phyloP scores from a whole-genome alignment of 352 stramenopile genomes.

The Plasmopara halstedii region DNA sequence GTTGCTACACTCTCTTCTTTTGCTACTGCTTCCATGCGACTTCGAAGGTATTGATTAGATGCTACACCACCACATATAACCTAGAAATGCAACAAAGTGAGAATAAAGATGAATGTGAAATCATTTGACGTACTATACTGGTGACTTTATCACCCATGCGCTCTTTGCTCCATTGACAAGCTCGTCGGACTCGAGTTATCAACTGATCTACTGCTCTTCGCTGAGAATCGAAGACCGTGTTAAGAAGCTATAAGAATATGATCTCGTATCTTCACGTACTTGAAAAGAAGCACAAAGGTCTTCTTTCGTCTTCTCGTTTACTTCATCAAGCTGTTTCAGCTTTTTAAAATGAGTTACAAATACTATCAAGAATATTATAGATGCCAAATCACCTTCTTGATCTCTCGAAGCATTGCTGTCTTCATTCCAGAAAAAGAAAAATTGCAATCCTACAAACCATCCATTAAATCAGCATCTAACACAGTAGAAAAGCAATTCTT shows the following conservation, averaged over 20 bases:
- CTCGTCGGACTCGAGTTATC: constrained; percentile 73
- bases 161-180: constrained; percentile 78
- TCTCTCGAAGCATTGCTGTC: constrained; percentile 88
- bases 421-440: constrained; percentile 99
- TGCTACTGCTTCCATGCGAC: constrained; percentile 62
- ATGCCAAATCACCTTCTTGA: constrained; percentile 40
- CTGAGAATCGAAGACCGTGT: constrained; percentile 11
- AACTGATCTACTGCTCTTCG: constrained; percentile 48
- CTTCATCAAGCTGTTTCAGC: constrained; percentile 34
- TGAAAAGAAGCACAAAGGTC: constrained; percentile 95
- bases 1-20: constrained; percentile 36
- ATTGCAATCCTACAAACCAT: constrained; percentile 81
- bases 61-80: constrained; percentile 97
- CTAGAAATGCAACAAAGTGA: constrained; percentile 10
- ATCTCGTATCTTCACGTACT: constrained; percentile 10
- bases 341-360: constrained; percentile 7
- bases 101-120: background rate
- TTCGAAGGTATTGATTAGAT: constrained; percentile 93
- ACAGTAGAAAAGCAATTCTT: background rate
- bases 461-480: background rate
- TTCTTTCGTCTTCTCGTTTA: constrained; percentile 46
- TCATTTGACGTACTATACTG: constrained; percentile 55
- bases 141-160: constrained; percentile 41
- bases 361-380: background rate
- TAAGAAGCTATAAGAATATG: no score